A percentile compares a stretch with the other conserved stretches of the same genome.
Evolutionary conservation across 2,329 filamentous ascomycete species (phyloP).

Genomic region (Hansfordia pulvinata): DNA sequence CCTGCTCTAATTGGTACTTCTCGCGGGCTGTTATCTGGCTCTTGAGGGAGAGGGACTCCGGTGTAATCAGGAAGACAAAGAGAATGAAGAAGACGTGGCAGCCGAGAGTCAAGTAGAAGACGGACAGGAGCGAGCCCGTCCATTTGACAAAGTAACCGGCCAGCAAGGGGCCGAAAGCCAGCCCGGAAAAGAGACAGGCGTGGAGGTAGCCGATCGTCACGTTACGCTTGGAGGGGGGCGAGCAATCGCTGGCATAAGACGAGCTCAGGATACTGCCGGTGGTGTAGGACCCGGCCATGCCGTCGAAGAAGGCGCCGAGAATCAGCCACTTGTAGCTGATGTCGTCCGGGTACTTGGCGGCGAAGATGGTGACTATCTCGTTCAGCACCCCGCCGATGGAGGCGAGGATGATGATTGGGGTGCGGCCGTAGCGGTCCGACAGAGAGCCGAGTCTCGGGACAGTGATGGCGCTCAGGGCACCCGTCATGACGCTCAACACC

Average conservation of each 20-base stretch:
- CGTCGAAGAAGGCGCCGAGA: conserved; percentile 65
- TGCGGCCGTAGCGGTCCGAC: conserved; percentile 78
- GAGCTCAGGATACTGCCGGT: conserved; percentile 63
- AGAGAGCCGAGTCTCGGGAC: conserved; percentile 73
- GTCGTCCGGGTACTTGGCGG: conserved; percentile 58
- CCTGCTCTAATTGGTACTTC: conserved; percentile 39
- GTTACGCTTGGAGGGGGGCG: conserved; percentile 62
- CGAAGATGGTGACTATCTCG: conserved; percentile 67
- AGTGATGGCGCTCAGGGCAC: conserved; percentile 65
- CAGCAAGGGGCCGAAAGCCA: conserved; percentile 73
- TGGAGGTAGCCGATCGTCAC: conserved; percentile 85
- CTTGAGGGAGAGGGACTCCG: conserved; percentile 69
- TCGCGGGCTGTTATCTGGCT: conserved; percentile 59
- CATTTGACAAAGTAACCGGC: conserved; percentile 67
- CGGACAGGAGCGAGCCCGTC: conserved; percentile 61
- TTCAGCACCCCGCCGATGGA: conserved; percentile 60
- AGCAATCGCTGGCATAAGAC: conserved; percentile 85
- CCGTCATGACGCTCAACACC: conserved; percentile 59
- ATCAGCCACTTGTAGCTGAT: conserved; percentile 71
- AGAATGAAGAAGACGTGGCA: conserved; percentile 64
- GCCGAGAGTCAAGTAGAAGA: conserved; percentile 70
- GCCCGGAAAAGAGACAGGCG: conserved; percentile 75
- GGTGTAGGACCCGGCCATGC: conserved; percentile 79
- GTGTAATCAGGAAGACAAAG: conserved; percentile 57
- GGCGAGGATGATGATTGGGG: conserved; percentile 56